Conservation (phyloP, 2,329 filamentous ascomycete genomes). For the Trichoderma atroviride region DNA sequence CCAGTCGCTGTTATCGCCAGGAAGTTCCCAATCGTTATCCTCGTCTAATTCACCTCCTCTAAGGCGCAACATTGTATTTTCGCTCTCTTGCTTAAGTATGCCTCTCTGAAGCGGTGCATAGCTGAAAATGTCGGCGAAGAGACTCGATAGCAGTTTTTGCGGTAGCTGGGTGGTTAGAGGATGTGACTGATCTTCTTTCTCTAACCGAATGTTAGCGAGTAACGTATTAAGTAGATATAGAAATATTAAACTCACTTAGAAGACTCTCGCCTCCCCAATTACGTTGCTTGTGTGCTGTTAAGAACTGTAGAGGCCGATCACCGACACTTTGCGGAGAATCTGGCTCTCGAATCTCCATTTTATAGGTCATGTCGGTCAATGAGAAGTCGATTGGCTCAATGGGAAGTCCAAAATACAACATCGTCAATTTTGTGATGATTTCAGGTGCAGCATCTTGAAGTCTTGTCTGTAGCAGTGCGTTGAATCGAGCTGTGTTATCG, state of each 20-base stretch:
- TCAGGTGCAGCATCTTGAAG: slow-evolving; percentile 37
- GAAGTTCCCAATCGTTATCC: not conserved
- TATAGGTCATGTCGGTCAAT: slow-evolving; percentile 34
- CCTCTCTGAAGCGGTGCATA: too few species aligned
- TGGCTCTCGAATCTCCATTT: slow-evolving; percentile 29
- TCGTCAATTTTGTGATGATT: slow-evolving; percentile 47
- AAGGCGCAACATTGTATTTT: not conserved
- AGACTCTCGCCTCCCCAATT: slow-evolving; percentile 37
- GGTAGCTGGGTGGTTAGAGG: slow-evolving; percentile 2
- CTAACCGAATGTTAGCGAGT: not conserved
- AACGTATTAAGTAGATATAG: too few species aligned
- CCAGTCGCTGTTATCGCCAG: not conserved
- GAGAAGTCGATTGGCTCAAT: slow-evolving; percentile 42
- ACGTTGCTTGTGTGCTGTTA: slow-evolving; percentile 37
- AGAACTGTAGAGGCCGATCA: slow-evolving; percentile 39
- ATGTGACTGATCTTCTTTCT: not conserved
- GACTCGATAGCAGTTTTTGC: not conserved
- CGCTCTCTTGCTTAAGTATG: not conserved
- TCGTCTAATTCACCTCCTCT: slow-evolving; percentile 13
- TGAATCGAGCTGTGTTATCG: slow-evolving; percentile 37
- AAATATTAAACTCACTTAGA: slow-evolving; percentile 28
- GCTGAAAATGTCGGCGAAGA: not conserved
- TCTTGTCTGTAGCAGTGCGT: slow-evolving; percentile 35
- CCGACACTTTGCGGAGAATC: slow-evolving; percentile 29
- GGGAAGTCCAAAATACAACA: slow-evolving; percentile 52